phyloP scores from a whole-genome alignment of 31 red algal species.

The Endocladia muricata region DNA sequence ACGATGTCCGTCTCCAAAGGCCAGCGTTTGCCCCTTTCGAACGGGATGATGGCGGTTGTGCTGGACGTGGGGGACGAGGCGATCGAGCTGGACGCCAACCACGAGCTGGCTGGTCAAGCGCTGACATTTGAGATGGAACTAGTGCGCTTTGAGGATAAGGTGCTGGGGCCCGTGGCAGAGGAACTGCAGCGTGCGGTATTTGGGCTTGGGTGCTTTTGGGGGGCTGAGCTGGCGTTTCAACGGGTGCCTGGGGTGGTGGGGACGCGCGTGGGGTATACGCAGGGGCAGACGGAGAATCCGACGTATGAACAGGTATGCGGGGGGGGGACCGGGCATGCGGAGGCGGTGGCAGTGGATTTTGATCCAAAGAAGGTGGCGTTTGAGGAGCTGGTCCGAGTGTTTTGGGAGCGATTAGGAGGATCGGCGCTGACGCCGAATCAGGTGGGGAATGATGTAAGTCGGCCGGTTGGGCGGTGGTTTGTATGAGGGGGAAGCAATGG shows the following conservation, averaged over 20 bases:
- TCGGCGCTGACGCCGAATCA: constrained; percentile 73
- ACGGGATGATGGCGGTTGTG: constrained; percentile 46
- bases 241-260: constrained; percentile 67
- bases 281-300: constrained; percentile 63
- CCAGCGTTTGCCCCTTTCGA: constrained; percentile 35
- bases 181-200: constrained; percentile 47
- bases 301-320: constrained; percentile 87
- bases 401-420: constrained; percentile 71
- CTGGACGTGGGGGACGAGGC: constrained; percentile 23
- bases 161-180: constrained; percentile 7
- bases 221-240: constrained; percentile 77
- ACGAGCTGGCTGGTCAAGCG: constrained; percentile 68
- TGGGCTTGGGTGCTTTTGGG: constrained; percentile 77
- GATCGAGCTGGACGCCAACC: constrained; percentile 64
- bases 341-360: constrained; percentile 87
- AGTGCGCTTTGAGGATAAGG: constrained; percentile 34
- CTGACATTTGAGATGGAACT: constrained; percentile 78
- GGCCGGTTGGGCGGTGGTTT: no score
- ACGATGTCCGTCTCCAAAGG: constrained; percentile 27
- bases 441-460: constrained; percentile 88
- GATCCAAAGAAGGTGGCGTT: constrained; percentile 68
- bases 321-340: constrained; percentile 81
- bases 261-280: constrained; percentile 79
- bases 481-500: no score
- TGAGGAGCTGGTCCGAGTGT: constrained; percentile 62